Base-by-base conservation (phyloP, 2,329 filamentous ascomycete genomes). In the Penicillium sp. region DNA sequence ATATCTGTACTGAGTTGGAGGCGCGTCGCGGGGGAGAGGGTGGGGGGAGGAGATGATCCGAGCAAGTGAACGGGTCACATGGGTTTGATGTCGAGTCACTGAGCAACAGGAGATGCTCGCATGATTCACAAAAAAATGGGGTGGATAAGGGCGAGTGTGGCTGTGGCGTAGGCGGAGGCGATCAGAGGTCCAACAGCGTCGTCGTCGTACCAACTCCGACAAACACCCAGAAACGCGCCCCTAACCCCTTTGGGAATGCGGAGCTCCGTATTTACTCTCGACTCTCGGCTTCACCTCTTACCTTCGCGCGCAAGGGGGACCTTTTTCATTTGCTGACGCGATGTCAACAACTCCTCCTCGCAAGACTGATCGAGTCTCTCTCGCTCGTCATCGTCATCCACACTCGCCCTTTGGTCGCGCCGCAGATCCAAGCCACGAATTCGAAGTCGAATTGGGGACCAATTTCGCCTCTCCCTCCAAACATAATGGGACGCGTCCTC, bases 371-470 rank as follows among this genome's bases (percentile, higher is more conserved):
- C 66, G 62, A 53, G 59, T 60, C 26, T 61, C 64, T 33, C 63
- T 60, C 51, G 65, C 69, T 64, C 70, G 68, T 66, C 69, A 65
- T 31, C 60, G 67, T 47, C 69, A 68, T 24, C 67, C 71, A 26
- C 63, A 56, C 23, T 71, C 69, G 24, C 68, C 70, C 52, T 70
- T 73, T 57, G 63, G 63, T 59, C 66, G 67, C 63, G 67, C 67
- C 18, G 58, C 57, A 40, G 63, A 66, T 40, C 56, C 59, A 23
- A 61, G 55, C 52, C 60, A 64, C 53, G 61, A 62, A 29, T 64
- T 69, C 52, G 62, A 68, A 36, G 26, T 43, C 39, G 39, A 68
- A 29, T 28, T 26, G 6, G 19, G 71, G 47, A 54, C 61, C 68
- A 31, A 64, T 65, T 42, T 67, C 66, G 39, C 62, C 66, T 69